Percentiles rank a stretch among this genome's conserved stretches.
phyloP scores from a whole-genome alignment of 2,329 filamentous ascomycete species.

The Penicillium sp. region DNA sequence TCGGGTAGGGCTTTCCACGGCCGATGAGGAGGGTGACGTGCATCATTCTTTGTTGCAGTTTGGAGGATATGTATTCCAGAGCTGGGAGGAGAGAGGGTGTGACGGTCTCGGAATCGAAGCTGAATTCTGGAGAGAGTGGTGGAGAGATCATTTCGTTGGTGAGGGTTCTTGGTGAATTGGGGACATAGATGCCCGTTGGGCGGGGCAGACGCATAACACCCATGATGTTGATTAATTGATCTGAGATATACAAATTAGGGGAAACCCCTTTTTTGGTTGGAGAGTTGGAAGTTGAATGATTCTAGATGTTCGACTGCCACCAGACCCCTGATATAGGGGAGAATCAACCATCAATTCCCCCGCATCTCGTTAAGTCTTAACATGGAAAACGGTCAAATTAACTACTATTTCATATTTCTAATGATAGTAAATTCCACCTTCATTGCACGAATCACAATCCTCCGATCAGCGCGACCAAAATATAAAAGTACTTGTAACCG shows the following conservation, averaged over 20 bases:
- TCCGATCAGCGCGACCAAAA: conserved; percentile 13
- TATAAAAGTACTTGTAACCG: conserved; percentile 22
- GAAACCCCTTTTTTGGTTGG: conserved; percentile 1
- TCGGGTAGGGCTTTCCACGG: conserved; percentile 40
- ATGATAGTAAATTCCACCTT: conserved; percentile 18
- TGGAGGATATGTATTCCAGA: conserved; percentile 43
- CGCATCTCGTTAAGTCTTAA: conserved; percentile 13
- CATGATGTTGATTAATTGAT: conserved; percentile 23
- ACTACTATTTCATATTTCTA: conserved; percentile 16
- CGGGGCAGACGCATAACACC: conserved; percentile 37
- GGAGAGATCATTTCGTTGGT: conserved; percentile 44
- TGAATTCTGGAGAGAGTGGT: conserved; percentile 39
- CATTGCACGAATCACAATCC: conserved; percentile 13
- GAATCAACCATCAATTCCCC: conserved; percentile 12
- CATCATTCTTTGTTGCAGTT: conserved; percentile 39
- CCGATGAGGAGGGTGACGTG: conserved; percentile 44
- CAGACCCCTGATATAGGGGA: conserved; percentile 19
- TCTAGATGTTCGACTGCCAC: neutral
- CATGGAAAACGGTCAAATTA: conserved; percentile 16
- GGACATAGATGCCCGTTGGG: conserved; percentile 37
- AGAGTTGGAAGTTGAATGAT: neutral
- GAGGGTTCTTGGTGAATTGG: conserved; percentile 35
- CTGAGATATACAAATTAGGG: neutral
- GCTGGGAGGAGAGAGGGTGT: conserved; percentile 39
- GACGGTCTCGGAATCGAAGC: conserved; percentile 38